These are phyloP conservation scores for Lichtheimia ramosa DNA, from an alignment of 371 early-diverging fungal species.

Conservation along the genomic window DNA sequence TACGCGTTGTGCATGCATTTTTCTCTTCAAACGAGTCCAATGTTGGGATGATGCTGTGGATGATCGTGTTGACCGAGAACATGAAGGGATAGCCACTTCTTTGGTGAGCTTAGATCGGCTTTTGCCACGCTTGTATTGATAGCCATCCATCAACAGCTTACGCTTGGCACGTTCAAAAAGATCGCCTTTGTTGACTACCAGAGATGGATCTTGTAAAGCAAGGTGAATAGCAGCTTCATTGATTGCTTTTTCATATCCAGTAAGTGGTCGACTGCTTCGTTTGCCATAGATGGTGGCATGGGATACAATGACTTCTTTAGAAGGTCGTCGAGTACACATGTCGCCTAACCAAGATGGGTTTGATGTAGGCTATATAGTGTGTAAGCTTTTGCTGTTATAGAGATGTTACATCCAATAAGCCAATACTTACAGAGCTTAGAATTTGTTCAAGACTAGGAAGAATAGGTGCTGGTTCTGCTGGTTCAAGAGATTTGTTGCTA, in stretches of 20 bases:
- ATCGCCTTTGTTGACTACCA: slow-evolving; percentile 49
- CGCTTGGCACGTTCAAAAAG: slow-evolving; percentile 59
- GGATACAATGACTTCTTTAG: slow-evolving; percentile 41
- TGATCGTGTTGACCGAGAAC: background rate
- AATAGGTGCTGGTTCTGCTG: background rate
- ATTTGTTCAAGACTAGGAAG: background rate
- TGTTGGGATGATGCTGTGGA: background rate
- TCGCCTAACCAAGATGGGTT: background rate
- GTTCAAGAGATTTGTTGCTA: background rate
- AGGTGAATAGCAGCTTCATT: slow-evolving; percentile 52
- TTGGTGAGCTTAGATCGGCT: slow-evolving; percentile 57
- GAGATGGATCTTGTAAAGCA: slow-evolving; percentile 48
- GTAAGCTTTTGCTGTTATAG: background rate
- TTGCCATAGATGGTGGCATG: slow-evolving; percentile 64
- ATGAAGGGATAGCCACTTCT: background rate
- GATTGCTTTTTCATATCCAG: slow-evolving; percentile 59
- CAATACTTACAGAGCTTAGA: background rate
- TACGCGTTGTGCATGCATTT: slow-evolving; percentile 48
- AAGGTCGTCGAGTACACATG: background rate
- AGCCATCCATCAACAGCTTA: slow-evolving; percentile 52
- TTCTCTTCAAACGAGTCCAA: slow-evolving; percentile 21
- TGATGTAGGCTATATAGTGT: background rate
- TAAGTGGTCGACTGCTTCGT: slow-evolving; percentile 42
- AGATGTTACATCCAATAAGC: background rate
- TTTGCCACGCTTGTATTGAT: slow-evolving; percentile 59